Evolutionary conservation across 2,329 filamentous ascomycete genomes (phyloP), one percentile per base, ranked within the genome.

Genomic region (Elsinoe batatas): DNA sequence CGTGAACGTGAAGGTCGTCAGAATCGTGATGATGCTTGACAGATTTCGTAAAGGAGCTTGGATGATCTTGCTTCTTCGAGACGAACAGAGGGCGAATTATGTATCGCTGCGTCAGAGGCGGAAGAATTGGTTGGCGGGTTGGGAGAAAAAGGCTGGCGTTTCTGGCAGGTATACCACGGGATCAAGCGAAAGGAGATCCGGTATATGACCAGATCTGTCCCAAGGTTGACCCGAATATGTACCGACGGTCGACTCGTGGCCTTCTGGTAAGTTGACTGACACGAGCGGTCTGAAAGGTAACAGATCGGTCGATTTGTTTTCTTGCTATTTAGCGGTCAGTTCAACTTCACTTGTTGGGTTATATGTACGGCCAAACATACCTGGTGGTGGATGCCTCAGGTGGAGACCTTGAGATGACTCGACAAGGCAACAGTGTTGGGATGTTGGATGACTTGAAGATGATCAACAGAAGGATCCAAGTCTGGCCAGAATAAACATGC

Each of bases 71-170:
- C 40, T 44, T 44, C 40, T 44, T 44, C 40, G 18, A 22, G 40
- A 35, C 32, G 44, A 38, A 35, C 13, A 36, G 47, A n/a, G 26
- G 32, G 18, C 33, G 12, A 38, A 35, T 51, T 51, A 51, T 51
- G 47, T 51, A 51, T 15, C 32, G 26, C 47, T 51, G 47, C 47
- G 47, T 51, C 32, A 51, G 47, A 51, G 47, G 47, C 47, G 32
- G 47, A 38, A 30, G 4, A 30, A 30, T 30, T 30, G 26, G 26
- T 17, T 38, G 47, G 30, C 15, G 47, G 33, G 18, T 37, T 37
- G 32, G 47, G 26, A 36, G 32, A 33, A 20, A 35, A 37, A 38
- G 47, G 47, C 47, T 51, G 47, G 47, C 20, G 12, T 51, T 51
- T 36, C 22, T 36, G 47, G 47, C 6, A 22, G 26, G 47, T 35